These are phyloP conservation scores for Cynanchum wilfordii DNA, from an alignment of 257 asterid genomes.

Conservation along the genomic window DNA sequence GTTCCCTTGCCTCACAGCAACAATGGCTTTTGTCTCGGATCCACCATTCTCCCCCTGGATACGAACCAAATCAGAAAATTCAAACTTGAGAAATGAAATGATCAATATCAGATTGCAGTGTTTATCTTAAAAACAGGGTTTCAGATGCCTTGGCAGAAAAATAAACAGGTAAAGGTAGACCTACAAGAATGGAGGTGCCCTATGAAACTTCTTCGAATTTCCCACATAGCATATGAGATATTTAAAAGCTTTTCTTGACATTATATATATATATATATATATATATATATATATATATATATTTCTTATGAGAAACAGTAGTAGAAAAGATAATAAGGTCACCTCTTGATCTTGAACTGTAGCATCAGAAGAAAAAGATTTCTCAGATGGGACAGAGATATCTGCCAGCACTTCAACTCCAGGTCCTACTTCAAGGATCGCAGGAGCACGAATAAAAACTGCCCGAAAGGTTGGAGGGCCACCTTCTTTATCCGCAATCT, in stretches of 20 bases:
- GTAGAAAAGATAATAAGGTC: neutral
- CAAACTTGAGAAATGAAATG: neutral
- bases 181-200: neutral
- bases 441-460: conserved; percentile 88
- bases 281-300: too few species aligned
- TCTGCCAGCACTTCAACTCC: conserved; percentile 83
- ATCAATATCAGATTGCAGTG: neutral
- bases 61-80: conserved; percentile 1
- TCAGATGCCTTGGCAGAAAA: neutral
- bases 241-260: neutral
- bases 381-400: conserved; percentile 42
- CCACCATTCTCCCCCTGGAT: conserved; percentile 54
- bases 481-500: conserved; percentile 76
- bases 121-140: too few species aligned
- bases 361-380: conserved; percentile 29
- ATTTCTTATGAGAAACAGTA: neutral
- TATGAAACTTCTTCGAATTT: neutral
- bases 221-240: neutral
- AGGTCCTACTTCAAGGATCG: conserved; percentile 87
- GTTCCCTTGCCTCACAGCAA: conserved; percentile 96
- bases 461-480: conserved; percentile 86
- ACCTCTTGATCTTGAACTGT: conserved; percentile 46
- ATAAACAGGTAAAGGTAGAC: neutral
- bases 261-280: neutral
- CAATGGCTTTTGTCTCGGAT: conserved; percentile 52